Evolutionary conservation across 441 rosid species (phyloP).

Genomic region (Populus hybrid): DNA sequence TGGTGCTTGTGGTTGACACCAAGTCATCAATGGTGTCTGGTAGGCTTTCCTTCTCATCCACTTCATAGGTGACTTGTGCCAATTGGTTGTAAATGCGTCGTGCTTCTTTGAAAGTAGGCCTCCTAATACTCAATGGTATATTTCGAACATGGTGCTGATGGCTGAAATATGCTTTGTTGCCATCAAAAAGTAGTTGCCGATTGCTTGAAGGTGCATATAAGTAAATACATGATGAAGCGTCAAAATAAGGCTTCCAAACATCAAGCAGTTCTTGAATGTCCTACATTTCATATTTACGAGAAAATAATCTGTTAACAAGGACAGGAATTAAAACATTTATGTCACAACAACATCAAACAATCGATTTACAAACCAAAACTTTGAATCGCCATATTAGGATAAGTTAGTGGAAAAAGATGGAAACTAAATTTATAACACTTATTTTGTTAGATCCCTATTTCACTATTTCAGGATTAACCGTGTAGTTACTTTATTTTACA

Average conservation of each 20-base stretch:
- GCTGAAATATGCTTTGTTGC: conserved; percentile 69
- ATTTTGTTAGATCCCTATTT: neutral
- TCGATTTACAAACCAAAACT: neutral
- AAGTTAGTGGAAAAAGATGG: neutral
- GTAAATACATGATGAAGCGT: conserved; percentile 65
- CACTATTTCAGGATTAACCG: neutral
- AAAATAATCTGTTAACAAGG: conserved; percentile 14
- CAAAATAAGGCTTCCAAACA: conserved; percentile 93
- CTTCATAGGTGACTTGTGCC: conserved; percentile 62
- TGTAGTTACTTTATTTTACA: neutral
- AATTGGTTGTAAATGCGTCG: conserved; percentile 62
- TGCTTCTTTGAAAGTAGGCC: conserved; percentile 94
- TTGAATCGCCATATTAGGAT: neutral
- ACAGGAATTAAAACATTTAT: conserved; percentile 3
- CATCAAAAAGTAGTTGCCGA: conserved; percentile 66
- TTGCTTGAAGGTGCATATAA: conserved; percentile 85
- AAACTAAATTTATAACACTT: neutral
- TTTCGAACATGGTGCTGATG: conserved; percentile 48
- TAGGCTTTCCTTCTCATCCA: conserved; percentile 42
- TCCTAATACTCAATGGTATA: conserved; percentile 63
- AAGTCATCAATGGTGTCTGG: conserved; percentile 25
- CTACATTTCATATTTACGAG: conserved; percentile 34
- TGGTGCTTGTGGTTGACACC: conserved; percentile 21
- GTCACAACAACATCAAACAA: neutral
- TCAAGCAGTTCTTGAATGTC: conserved; percentile 83